Evolutionary conservation across 2,329 filamentous ascomycete species (phyloP).

Genomic region (Fusarium sp.): DNA sequence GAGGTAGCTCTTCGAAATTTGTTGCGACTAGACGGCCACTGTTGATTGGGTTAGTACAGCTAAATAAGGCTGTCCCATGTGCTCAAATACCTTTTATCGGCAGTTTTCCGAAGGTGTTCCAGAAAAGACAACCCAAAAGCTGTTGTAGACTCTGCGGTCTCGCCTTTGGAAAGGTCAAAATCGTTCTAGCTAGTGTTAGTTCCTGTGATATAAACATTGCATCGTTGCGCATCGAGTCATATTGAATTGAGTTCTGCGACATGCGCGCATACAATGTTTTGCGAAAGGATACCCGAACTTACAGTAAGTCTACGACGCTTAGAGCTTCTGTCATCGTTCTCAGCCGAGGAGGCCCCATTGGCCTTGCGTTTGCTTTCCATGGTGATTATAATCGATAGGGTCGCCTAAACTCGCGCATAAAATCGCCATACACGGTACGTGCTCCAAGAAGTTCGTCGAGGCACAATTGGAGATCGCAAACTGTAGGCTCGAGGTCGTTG

Average conservation of each 20-base stretch:
- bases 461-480: constrained; percentile 48
- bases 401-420: constrained; percentile 48
- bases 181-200: constrained; percentile 48
- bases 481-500: constrained; percentile 30
- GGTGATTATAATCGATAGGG: constrained; percentile 39
- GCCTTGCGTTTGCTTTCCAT: constrained; percentile 72
- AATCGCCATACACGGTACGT: constrained; percentile 23
- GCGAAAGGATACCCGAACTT: constrained; percentile 53
- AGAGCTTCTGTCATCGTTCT: constrained; percentile 64
- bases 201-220: neutral
- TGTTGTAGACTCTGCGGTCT: constrained; percentile 76
- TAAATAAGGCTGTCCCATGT: constrained; percentile 3
- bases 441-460: constrained; percentile 27
- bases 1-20: constrained; percentile 79
- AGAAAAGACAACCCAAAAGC: constrained; percentile 79
- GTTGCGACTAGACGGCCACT: constrained; percentile 80
- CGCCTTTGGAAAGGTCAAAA: constrained; percentile 65
- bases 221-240: neutral
- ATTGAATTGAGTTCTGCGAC: neutral
- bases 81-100: constrained; percentile 79
- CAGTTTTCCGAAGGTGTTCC: constrained; percentile 78
- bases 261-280: constrained; percentile 2
- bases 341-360: constrained; percentile 58
- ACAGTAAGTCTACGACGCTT: constrained; percentile 67
- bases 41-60: constrained; percentile 34